phyloP scores from a whole-genome alignment of 257 asterid species.

The Solanum sitiens region DNA sequence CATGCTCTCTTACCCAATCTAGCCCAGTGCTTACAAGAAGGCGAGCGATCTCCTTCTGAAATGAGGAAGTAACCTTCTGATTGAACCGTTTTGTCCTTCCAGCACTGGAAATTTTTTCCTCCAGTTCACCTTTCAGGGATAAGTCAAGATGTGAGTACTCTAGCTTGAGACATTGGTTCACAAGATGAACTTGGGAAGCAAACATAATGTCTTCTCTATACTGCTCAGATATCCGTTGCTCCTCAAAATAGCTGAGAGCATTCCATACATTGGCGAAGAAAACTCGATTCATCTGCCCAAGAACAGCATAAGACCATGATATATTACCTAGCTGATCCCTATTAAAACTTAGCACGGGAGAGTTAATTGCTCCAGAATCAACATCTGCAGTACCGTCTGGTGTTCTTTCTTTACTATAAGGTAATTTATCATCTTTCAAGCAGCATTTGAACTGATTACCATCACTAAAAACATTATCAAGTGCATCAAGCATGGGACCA shows the following conservation, averaged over 20 bases:
- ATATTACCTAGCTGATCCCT: conserved; percentile 77
- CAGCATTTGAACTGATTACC: conserved; percentile 32
- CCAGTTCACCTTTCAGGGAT: conserved; percentile 41
- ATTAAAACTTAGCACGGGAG: conserved; percentile 28
- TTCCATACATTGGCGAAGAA: conserved; percentile 65
- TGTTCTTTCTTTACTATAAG: conserved; percentile 19
- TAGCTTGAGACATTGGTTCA: conserved; percentile 63
- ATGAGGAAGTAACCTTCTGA: conserved; percentile 75
- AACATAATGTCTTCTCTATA: conserved; percentile 65
- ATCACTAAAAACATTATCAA: conserved; percentile 38
- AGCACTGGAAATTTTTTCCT: conserved; percentile 46
- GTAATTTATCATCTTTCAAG: conserved; percentile 12
- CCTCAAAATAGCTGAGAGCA: conserved; percentile 44
- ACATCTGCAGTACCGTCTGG: not conserved
- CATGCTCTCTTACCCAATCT: conserved; percentile 77
- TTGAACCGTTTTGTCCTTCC: conserved; percentile 75
- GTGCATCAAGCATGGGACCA: conserved; percentile 53
- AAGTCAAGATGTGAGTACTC: conserved; percentile 58
- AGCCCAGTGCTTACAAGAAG: conserved; percentile 89
- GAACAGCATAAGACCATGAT: conserved; percentile 86
- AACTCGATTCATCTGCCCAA: conserved; percentile 46
- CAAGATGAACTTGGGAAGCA: conserved; percentile 80
- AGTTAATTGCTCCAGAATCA: not conserved
- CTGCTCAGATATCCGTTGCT: conserved; percentile 52
- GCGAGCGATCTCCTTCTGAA: conserved; percentile 87